Base-by-base conservation (phyloP, 192 early-diverging fungal genomes). In the Paraglomus brasilianum region DNA sequence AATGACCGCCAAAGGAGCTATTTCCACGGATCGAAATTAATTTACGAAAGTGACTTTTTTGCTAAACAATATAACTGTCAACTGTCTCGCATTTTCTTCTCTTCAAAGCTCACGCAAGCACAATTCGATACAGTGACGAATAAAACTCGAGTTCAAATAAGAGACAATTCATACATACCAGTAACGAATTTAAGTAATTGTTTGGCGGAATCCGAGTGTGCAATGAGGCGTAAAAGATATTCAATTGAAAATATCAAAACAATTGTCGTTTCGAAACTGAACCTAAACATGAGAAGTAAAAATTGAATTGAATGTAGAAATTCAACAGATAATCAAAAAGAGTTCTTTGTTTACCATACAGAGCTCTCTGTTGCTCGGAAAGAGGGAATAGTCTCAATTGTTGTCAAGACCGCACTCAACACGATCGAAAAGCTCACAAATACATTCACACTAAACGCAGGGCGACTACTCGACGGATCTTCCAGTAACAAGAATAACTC, bases 361-460 rank as follows among this genome's bases (percentile, higher is more conserved):
- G 63, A 73, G 40, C 80, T 84, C 38, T 82, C 76, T 9, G 77
- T 80, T 8, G 83, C 82, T 42, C 86, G 82, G 60, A 90, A 88
- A 22, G 87, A 52, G 49, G 91, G 91, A 30, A 93, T 91, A 36
- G 91, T 93, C 79, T 93, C 91, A 53, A 93, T 78, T 14, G 89
- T 90, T 0, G 90, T 88, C 58, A 90, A 83, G 4, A 91, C 82
- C 1, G 90, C 86, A 76, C 86, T 86, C 30, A 87, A 79, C 10
- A 91, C 84, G 50, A 93, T 93, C 52, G 86, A 78, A 66, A 91
- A 81, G 1, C 88, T 86, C 2, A 93, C 86, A 74, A 89, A 83
- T 8, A 91, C 81, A 70, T 89, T 90, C 39, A 88, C 83, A 36
- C 81, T 75, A 74, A 93, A 91, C 9, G 91, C 91, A 7, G 82